Percentiles rank a stretch among this genome's conserved stretches.
Conservation (phyloP, 2,329 filamentous ascomycete genomes). For the Sclerotinia sclerotiorum region DNA sequence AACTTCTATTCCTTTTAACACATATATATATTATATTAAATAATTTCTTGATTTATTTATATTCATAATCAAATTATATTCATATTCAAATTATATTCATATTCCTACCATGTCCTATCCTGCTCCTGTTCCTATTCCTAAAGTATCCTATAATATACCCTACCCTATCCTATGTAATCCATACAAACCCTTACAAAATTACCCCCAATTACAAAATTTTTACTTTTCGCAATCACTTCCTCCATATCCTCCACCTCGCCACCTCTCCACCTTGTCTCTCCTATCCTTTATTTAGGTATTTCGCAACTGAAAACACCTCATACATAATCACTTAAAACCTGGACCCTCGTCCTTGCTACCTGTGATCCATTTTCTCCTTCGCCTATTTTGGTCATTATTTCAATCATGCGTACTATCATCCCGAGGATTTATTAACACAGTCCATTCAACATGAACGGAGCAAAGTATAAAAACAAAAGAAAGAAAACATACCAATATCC, state of each 20-base stretch:
- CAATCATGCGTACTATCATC: conserved; percentile 57
- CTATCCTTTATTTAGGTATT: neutral
- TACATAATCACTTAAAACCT: conserved; percentile 54
- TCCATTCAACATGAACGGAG: neutral
- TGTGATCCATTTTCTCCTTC: conserved; percentile 56
- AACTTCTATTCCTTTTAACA: too few species aligned
- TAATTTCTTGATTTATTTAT: too few species aligned
- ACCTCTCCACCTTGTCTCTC: neutral
- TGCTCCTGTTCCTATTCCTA: neutral
- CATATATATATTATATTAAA: too few species aligned
- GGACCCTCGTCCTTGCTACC: conserved; percentile 58
- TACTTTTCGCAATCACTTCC: too few species aligned
- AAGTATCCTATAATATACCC: neutral
- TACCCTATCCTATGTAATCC: neutral
- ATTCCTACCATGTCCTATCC: too few species aligned
- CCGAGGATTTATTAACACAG: neutral
- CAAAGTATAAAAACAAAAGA: neutral
- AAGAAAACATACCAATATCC: conserved; percentile 57
- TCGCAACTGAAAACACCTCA: conserved; percentile 11
- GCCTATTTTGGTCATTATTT: conserved; percentile 61
- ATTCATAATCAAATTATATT: too few species aligned
- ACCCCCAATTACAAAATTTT: too few species aligned
- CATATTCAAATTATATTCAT: too few species aligned
- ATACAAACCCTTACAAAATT: too few species aligned
- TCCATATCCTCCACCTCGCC: too few species aligned